Percentiles rank a stretch among this genome's conserved stretches.
phyloP scores from a whole-genome alignment of 2,329 filamentous ascomycete species.

The Penicillium hordei region DNA sequence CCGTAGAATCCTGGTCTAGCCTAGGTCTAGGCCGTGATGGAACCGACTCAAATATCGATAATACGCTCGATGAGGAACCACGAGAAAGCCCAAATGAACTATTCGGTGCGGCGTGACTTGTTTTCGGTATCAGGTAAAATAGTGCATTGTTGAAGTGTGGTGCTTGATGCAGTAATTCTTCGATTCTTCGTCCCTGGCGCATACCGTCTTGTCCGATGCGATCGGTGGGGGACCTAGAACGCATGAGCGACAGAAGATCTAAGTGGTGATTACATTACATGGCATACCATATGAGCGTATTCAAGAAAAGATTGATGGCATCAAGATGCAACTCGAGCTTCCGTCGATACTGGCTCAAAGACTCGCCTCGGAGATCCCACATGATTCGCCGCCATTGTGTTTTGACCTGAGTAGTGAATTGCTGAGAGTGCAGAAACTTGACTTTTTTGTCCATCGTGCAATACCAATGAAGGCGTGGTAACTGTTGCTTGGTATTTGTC shows the following conservation, averaged over 20 bases:
- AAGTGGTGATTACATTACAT: no score
- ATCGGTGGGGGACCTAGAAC: conserved; percentile 1
- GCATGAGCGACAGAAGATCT: not conserved
- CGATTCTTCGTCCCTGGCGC: not conserved
- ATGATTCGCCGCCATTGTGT: conserved; percentile 1
- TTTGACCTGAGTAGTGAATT: not conserved
- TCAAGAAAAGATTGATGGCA: conserved; percentile 4
- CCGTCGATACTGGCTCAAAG: conserved; percentile 1
- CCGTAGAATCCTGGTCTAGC: not conserved
- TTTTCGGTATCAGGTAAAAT: not conserved
- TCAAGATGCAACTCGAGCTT: conserved; percentile 7
- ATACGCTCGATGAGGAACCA: not conserved
- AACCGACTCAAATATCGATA: not conserved
- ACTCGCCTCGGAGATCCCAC: conserved; percentile 4
- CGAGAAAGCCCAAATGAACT: not conserved
- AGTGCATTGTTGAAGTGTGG: not conserved
- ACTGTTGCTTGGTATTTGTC: not conserved
- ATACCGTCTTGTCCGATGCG: conserved; percentile 3
- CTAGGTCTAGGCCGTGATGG: not conserved
- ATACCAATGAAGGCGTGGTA: not conserved
- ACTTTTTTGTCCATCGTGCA: not conserved
- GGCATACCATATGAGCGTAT: not conserved
- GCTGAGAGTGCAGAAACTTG: not conserved
- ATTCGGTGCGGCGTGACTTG: no score
- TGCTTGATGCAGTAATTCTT: not conserved